Evolutionary conservation across 495 filamentous ascomycete species (phyloP).

Genomic region (Usnea hakonensis): DNA sequence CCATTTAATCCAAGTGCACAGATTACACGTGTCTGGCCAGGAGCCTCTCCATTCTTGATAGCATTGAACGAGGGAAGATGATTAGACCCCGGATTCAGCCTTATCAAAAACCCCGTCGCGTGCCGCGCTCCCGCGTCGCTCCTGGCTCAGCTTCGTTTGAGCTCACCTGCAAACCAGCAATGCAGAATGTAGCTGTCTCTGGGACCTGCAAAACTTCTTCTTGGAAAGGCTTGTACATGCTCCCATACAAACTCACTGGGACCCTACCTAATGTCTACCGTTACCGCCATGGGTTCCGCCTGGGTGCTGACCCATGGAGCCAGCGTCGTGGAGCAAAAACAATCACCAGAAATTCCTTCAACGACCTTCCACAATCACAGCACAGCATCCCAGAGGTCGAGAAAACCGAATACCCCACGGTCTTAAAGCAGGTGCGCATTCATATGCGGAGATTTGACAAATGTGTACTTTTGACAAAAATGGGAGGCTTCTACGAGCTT

Average conservation of each 20-base stretch:
- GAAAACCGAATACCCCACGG: conserved; percentile 65
- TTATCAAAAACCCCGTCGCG: conserved; percentile 10
- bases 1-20: too few relatives aligned
- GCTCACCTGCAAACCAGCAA: conserved; percentile 7
- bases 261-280: background rate
- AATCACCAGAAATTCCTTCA: conserved; percentile 46
- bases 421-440: conserved; percentile 78
- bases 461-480: conserved; percentile 80
- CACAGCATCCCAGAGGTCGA: conserved; percentile 35
- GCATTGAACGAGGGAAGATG: background rate
- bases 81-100: conserved; percentile 5
- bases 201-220: background rate
- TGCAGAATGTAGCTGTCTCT: conserved; percentile 21
- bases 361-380: conserved; percentile 58
- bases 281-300: background rate
- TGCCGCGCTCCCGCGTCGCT: conserved; percentile 2
- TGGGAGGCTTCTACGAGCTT: conserved; percentile 93
- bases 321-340: conserved; percentile 42
- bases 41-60: background rate
- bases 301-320: background rate
- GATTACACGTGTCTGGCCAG: background rate
- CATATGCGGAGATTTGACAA: conserved; percentile 87
- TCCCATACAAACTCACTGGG: background rate
- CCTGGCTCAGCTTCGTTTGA: background rate
- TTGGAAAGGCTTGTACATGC: background rate